Conservation (phyloP, 441 rosid species). For the Cnidoscolus chayamansa region DNA sequence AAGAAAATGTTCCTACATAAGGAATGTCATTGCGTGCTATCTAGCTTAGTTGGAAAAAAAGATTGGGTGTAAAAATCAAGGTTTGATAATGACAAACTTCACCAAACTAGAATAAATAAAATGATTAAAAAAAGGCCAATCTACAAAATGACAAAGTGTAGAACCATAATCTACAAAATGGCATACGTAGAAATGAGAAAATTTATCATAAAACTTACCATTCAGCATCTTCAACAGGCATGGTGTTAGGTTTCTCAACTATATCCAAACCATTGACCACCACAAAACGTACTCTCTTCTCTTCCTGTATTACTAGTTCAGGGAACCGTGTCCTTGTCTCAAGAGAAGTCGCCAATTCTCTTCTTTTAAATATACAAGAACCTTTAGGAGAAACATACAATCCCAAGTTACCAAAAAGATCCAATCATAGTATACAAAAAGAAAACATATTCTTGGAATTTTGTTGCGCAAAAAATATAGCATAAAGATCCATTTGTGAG, state of each 20-base stretch:
- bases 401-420: background rate
- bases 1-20: background rate
- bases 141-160: too few relatives aligned
- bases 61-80: background rate
- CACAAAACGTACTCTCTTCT: conserved; percentile 90
- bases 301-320: conserved; percentile 90
- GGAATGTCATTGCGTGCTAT: too few relatives aligned
- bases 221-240: conserved; percentile 70
- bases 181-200: background rate
- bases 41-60: background rate
- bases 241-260: conserved; percentile 65
- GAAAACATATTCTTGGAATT: background rate
- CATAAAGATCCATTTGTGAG: background rate
- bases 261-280: conserved; percentile 93
- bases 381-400: conserved; percentile 38
- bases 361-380: conserved; percentile 63
- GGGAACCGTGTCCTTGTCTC: conserved; percentile 92
- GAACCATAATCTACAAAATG: background rate
- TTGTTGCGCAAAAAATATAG: background rate
- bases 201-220: conserved; percentile 47
- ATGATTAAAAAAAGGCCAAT: background rate
- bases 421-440: background rate
- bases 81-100: background rate
- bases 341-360: conserved; percentile 90
- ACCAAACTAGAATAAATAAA: background rate